These are phyloP conservation scores for Curvularia spicifera DNA, from an alignment of 2,329 filamentous ascomycete genomes.

Conservation along the genomic window DNA sequence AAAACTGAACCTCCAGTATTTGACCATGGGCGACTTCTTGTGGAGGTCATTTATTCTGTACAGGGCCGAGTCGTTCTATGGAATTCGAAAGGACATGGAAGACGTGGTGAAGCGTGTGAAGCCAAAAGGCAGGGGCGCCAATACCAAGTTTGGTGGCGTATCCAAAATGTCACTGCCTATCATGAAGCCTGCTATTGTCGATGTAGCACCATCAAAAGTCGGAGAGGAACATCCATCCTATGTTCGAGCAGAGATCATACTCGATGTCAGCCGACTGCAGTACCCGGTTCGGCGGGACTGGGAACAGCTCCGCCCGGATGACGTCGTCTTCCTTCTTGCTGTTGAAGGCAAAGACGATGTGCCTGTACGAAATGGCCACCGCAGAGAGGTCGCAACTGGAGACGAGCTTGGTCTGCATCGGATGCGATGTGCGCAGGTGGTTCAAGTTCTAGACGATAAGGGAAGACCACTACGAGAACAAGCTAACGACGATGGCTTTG, in stretches of 20 bases:
- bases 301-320: slow-evolving; percentile 85
- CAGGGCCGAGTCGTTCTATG: slow-evolving; percentile 89
- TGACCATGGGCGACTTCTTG: slow-evolving; percentile 94
- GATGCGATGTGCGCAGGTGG: slow-evolving; percentile 82
- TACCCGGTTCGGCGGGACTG: slow-evolving; percentile 82
- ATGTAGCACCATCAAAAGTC: slow-evolving; percentile 81
- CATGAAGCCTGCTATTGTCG: slow-evolving; percentile 82
- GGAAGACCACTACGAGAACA: slow-evolving; percentile 73
- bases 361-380: slow-evolving; percentile 62
- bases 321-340: slow-evolving; percentile 86
- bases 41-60: slow-evolving; percentile 93
- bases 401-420: slow-evolving; percentile 71
- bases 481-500: slow-evolving; percentile 68
- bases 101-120: slow-evolving; percentile 78
- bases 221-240: slow-evolving; percentile 82
- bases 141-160: slow-evolving; percentile 75
- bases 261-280: slow-evolving; percentile 82
- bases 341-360: slow-evolving; percentile 67
- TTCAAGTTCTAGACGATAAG: slow-evolving; percentile 85
- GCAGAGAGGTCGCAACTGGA: slow-evolving; percentile 55
- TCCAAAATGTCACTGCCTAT: slow-evolving; percentile 93
- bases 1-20: slow-evolving; percentile 93
- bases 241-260: slow-evolving; percentile 82
- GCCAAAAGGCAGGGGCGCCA: slow-evolving; percentile 72
- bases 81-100: slow-evolving; percentile 90